Conservation (phyloP, 805 yeast genomes). For the Kuraishia hungarica region DNA sequence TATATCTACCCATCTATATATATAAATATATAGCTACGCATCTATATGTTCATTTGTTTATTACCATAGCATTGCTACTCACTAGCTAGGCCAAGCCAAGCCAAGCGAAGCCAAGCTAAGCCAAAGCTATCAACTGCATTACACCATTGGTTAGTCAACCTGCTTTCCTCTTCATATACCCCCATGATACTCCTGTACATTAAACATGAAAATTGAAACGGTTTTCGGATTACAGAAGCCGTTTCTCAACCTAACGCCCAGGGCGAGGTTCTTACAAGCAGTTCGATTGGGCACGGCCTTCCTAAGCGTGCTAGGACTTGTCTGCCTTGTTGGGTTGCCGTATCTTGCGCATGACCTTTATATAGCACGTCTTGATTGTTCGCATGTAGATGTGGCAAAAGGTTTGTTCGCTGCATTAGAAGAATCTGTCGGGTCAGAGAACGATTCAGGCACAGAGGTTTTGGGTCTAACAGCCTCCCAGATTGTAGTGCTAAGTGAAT, state of each 20-base stretch:
- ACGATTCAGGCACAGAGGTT: conserved; percentile 11
- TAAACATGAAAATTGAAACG: background rate
- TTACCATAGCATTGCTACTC: too few species aligned
- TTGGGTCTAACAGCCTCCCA: conserved; percentile 39
- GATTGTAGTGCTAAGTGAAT: conserved; percentile 32
- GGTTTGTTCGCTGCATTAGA: conserved; percentile 43
- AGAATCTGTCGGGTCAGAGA: conserved; percentile 10
- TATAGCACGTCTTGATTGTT: conserved; percentile 35
- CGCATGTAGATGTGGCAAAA: conserved; percentile 41
- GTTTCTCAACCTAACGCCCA: conserved; percentile 14
- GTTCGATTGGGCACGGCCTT: conserved; percentile 10
- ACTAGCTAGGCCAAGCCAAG: too few species aligned
- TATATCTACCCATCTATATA: too few species aligned
- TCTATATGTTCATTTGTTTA: too few species aligned
- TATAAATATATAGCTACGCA: too few species aligned
- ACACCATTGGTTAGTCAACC: too few species aligned
- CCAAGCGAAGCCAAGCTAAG: too few species aligned
- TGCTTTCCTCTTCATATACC: too few species aligned
- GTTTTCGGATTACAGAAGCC: conserved; percentile 10
- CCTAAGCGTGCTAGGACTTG: conserved; percentile 4
- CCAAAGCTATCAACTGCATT: too few species aligned
- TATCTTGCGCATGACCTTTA: conserved; percentile 4
- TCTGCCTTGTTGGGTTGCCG: conserved; percentile 8
- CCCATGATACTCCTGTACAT: too few species aligned
- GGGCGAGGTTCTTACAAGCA: conserved; percentile 16